Evolutionary conservation across 305 asterid species (phyloP).

Genomic region (Euphrasia arctica): DNA sequence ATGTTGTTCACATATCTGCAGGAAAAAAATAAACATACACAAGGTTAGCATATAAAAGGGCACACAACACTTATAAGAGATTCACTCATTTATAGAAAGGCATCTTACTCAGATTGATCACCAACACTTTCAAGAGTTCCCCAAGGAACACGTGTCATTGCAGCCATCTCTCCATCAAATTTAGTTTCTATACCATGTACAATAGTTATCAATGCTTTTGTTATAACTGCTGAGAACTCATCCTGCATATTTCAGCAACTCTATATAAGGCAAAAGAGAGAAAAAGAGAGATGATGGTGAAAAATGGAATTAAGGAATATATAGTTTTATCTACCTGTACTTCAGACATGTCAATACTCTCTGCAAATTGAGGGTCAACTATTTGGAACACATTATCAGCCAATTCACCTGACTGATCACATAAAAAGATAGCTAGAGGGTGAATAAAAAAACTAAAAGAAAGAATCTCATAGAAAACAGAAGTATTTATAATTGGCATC

Average conservation of each 20-base stretch:
- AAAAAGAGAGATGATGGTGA: neutral
- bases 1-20: constrained; percentile 93
- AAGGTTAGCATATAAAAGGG: constrained; percentile 24
- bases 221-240: constrained; percentile 96
- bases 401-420: constrained; percentile 82
- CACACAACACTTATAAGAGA: constrained; percentile 17
- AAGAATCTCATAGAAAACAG: neutral
- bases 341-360: constrained; percentile 89
- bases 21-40: constrained; percentile 24
- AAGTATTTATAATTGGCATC: neutral
- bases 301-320: constrained; percentile 15
- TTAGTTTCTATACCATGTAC: constrained; percentile 96
- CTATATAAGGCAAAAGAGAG: constrained; percentile 6
- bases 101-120: constrained; percentile 94
- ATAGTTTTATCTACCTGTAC: constrained; percentile 67
- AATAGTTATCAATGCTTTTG: constrained; percentile 82
- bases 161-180: constrained; percentile 93
- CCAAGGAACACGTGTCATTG: constrained; percentile 99
- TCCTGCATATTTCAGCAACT: constrained; percentile 49
- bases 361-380: constrained; percentile 73
- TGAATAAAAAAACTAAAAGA: constrained; percentile 4
- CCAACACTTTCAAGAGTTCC: constrained; percentile 98
- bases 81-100: constrained; percentile 22
- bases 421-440: constrained; percentile 20
- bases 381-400: constrained; percentile 94